Evolutionary conservation across 306 rosid genomes (phyloP).

Genomic region (Cajanus cajan): DNA sequence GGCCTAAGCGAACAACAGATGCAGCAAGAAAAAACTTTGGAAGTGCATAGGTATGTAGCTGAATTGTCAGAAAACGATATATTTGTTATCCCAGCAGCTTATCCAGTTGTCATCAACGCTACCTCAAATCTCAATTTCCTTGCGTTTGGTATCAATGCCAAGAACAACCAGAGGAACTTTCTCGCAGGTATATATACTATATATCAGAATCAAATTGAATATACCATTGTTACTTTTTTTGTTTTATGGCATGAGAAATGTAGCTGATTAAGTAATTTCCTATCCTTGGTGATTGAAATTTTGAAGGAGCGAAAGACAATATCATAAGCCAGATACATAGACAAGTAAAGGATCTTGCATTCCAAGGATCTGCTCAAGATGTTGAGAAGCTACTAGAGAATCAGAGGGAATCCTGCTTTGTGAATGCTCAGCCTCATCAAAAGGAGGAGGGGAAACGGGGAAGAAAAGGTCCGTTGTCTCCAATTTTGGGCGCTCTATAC

Average conservation of each 20-base stretch:
- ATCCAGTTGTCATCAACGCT: slow-evolving; percentile 41
- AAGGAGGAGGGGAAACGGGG: background rate
- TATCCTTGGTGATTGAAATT: background rate
- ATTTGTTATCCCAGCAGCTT: slow-evolving; percentile 34
- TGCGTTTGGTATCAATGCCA: slow-evolving; percentile 40
- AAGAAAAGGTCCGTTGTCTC: background rate
- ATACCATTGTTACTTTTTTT: background rate
- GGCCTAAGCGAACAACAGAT: background rate
- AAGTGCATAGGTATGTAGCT: slow-evolving; percentile 13
- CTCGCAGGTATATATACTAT: slow-evolving; percentile 36
- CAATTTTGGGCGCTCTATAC: slow-evolving; percentile 23
- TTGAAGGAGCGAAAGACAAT: slow-evolving; percentile 38
- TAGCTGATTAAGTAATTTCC: background rate
- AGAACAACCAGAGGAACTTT: slow-evolving; percentile 45
- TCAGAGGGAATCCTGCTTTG: slow-evolving; percentile 40
- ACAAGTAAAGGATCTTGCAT: slow-evolving; percentile 29
- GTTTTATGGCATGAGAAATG: background rate
- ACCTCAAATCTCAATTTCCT: slow-evolving; percentile 23
- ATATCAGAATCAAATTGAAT: background rate
- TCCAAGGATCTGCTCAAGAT: slow-evolving; percentile 28
- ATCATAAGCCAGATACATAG: slow-evolving; percentile 34
- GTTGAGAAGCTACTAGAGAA: slow-evolving; percentile 30
- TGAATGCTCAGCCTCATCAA: slow-evolving; percentile 15
- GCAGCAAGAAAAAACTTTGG: background rate
- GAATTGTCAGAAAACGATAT: slow-evolving; percentile 25